Conservation (phyloP, 2,329 filamentous ascomycete genomes). For the Colletotrichum filicis region DNA sequence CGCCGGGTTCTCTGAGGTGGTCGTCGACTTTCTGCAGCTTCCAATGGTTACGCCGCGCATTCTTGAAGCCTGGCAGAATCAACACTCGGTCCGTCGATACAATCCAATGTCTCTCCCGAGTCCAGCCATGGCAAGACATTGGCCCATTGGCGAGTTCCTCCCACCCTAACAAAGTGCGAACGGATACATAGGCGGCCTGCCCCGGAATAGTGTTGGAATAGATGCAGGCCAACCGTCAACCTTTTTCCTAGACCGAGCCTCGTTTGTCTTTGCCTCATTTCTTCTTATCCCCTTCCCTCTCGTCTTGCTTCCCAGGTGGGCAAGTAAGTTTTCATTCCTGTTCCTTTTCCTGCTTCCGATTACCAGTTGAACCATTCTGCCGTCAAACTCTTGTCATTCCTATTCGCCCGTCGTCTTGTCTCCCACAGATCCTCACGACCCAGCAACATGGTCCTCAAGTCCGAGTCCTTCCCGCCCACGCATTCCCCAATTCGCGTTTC, state of each 20-base stretch:
- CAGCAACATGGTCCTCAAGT: not conserved
- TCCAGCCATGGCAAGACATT: conserved; percentile 28
- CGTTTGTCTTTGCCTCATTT: conserved; percentile 4
- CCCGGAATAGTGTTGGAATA: not conserved
- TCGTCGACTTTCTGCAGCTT: not conserved
- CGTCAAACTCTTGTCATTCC: not conserved
- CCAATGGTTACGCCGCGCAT: not conserved
- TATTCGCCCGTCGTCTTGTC: not conserved
- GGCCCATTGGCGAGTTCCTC: conserved; percentile 10
- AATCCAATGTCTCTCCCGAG: conserved; percentile 12
- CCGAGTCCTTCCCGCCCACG: not conserved
- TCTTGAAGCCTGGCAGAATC: not conserved
- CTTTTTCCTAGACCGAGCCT: not conserved
- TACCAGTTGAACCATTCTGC: not conserved
- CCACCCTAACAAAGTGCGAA: not conserved
- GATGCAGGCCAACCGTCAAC: not conserved
- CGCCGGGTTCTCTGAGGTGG: too few relatives aligned
- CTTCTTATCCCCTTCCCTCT: not conserved
- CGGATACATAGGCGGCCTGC: not conserved
- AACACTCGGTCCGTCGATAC: not conserved
- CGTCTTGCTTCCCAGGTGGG: not conserved
- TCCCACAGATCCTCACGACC: not conserved
- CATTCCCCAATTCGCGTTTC: not conserved
- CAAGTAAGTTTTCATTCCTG: conserved; percentile 5
- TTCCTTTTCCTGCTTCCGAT: conserved; percentile 15